phyloP scores from a whole-genome alignment of 1,284 basidiomycete species.

The Cutaneotrichosporon cutaneum region DNA sequence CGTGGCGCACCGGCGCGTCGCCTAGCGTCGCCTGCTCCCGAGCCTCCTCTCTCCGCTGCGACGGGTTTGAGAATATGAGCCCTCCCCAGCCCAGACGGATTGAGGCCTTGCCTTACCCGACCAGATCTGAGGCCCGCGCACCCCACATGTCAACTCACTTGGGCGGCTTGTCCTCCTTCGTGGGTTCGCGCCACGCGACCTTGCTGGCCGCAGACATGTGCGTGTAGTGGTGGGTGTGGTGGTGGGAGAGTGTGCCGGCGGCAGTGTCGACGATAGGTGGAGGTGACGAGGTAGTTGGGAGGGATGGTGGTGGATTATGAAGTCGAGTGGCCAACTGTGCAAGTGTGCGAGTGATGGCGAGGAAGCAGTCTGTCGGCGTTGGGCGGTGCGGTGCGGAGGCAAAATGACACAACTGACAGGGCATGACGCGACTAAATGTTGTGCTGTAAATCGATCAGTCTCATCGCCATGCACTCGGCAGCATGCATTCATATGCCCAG shows the following conservation, averaged over 20 bases:
- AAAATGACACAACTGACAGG: background rate
- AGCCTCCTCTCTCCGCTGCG: too few relatives aligned
- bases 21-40: too few relatives aligned
- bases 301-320: background rate
- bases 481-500: too few relatives aligned
- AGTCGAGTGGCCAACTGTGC: background rate
- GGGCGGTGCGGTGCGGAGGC: background rate
- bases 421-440: too few relatives aligned
- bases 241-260: background rate
- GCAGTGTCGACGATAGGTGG: background rate
- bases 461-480: too few relatives aligned
- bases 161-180: slow-evolving; percentile 37
- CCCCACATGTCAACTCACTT: slow-evolving; percentile 32
- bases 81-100: too few relatives aligned
- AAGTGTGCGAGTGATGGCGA: background rate
- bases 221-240: background rate
- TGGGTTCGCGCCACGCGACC: slow-evolving; percentile 26
- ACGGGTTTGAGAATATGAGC: too few relatives aligned
- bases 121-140: too few relatives aligned
- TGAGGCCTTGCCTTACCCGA: background rate
- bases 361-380: background rate
- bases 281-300: background rate
- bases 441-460: too few relatives aligned
- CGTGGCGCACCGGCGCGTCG: too few relatives aligned
- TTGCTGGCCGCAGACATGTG: slow-evolving; percentile 17